Percentiles rank a stretch among this genome's conserved stretches.
Conservation (phyloP, 805 yeast genomes). For the Ogataea degrootiae region DNA sequence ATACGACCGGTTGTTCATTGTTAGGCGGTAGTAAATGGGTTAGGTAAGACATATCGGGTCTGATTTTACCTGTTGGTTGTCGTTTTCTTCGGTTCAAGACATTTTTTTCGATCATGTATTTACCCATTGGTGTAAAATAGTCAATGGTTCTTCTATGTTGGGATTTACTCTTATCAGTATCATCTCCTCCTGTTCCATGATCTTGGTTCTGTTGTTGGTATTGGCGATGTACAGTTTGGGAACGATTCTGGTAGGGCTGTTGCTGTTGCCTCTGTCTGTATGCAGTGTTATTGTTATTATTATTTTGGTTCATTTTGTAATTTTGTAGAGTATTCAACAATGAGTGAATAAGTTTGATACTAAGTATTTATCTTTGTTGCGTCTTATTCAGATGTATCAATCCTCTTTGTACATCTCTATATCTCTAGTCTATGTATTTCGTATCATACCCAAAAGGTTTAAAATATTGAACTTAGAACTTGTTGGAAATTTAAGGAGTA, state of each 20-base stretch:
- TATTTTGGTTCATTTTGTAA: not conserved
- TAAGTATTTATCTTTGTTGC: too few relatives aligned
- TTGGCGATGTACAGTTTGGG: conserved; percentile 6
- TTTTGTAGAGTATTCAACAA: too few relatives aligned
- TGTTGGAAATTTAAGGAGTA: too few relatives aligned
- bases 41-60: conserved; percentile 67
- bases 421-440: too few relatives aligned
- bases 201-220: conserved; percentile 1
- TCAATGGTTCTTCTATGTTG: conserved; percentile 66
- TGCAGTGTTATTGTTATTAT: not conserved
- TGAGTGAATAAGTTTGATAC: too few relatives aligned
- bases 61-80: conserved; percentile 42
- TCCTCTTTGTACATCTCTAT: too few relatives aligned
- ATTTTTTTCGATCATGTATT: conserved; percentile 50
- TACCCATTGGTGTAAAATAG: conserved; percentile 69
- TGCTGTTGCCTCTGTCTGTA: not conserved
- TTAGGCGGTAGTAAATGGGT: conserved; percentile 64
- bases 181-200: conserved; percentile 11
- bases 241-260: conserved; percentile 5
- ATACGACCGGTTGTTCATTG: conserved; percentile 39
- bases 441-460: too few relatives aligned
- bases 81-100: conserved; percentile 34
- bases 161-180: conserved; percentile 11
- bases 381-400: too few relatives aligned
- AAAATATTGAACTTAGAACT: too few relatives aligned